Conservation (phyloP, 129 eudicot species). For the Helianthus tuberosus region DNA sequence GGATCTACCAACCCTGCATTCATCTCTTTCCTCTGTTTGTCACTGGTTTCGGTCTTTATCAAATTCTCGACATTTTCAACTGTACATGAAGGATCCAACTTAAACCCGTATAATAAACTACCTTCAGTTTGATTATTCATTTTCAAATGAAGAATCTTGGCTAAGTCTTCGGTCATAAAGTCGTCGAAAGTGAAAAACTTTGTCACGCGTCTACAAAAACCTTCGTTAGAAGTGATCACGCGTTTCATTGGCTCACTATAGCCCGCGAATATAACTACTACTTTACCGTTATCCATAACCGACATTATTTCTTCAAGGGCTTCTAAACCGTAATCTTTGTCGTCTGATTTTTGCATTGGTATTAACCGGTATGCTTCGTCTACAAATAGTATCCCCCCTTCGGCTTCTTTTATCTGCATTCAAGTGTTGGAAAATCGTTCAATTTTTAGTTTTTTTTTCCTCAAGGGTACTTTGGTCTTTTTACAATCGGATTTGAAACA, state of each 20-base stretch:
- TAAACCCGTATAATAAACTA: slow-evolving; percentile 9
- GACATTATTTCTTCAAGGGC: slow-evolving; percentile 99
- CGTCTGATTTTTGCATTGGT: slow-evolving; percentile 44
- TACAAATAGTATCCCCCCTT: slow-evolving; percentile 18
- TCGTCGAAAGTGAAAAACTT: slow-evolving; percentile 17
- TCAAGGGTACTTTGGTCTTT: neutral
- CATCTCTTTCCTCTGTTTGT: slow-evolving; percentile 17
- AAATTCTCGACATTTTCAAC: neutral
- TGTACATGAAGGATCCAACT: slow-evolving; percentile 6
- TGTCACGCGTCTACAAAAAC: slow-evolving; percentile 16
- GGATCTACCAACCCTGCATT: slow-evolving; percentile 13
- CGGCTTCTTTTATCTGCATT: slow-evolving; percentile 17
- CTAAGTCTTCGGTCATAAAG: slow-evolving; percentile 8
- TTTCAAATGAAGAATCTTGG: slow-evolving; percentile 19
- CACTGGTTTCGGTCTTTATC: neutral
- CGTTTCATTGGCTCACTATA: slow-evolving; percentile 17
- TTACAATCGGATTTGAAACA: no score
- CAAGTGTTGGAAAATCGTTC: neutral
- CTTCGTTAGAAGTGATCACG: slow-evolving; percentile 13
- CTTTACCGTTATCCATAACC: slow-evolving; percentile 47
- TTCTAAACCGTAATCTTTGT: slow-evolving; percentile 82
- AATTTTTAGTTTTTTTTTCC: neutral
- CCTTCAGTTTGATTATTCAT: slow-evolving; percentile 8
- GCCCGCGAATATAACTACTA: slow-evolving; percentile 8
- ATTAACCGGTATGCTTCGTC: slow-evolving; percentile 16